Evolutionary conservation across 805 yeast genomes (phyloP), one percentile per base, ranked within the genome.

Genomic region (Danielozyma ontarioensis): DNA sequence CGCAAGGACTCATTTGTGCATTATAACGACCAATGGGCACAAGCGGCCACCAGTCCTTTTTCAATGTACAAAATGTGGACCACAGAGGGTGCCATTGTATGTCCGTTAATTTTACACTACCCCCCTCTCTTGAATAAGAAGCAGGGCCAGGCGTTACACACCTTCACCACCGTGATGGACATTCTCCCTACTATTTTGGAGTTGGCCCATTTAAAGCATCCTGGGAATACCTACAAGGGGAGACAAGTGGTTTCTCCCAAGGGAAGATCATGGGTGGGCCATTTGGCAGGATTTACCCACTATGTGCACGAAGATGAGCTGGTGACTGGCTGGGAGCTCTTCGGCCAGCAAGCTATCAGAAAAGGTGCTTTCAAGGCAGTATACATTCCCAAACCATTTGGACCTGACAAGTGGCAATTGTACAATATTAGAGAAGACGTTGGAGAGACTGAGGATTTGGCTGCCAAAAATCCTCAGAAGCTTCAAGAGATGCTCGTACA

Each of bases 1-100:
- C 64, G 60, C 15, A 36, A 40, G 21, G 57, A 73, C 40, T 70
- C 77, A 3, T 74, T 70, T 45, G 68, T 62, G 6, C 70, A 68
- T 66, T 74, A 74, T 40, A 68, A 72, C 1, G 77, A 74, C 35
- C 68, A 72, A 46, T 74, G 80, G 80, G 80, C 80, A 0, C 79
- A 74, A 41, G 80, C 80, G 7, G 75, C 79, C 2, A 74, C 80
- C 13, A 76, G 79, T 2, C 80, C 80, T 1, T 53, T 67, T 12
- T 62, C 64, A 35, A 70, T 71, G 70, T 73, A 64, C 50, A 76
- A 76, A 46, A 66, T 67, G 62, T 76, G 76, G 72, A 68, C 78
- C 3, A 59, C 74, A 3, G 81, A 77, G 48, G 82, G 81, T 17
- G 83, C 80, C 7, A 70, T 75, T 16, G 64, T 77, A 14, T 74